These are phyloP conservation scores for Fusarium nygamai DNA, from an alignment of 2,329 filamentous ascomycete species.

Conservation along the genomic window DNA sequence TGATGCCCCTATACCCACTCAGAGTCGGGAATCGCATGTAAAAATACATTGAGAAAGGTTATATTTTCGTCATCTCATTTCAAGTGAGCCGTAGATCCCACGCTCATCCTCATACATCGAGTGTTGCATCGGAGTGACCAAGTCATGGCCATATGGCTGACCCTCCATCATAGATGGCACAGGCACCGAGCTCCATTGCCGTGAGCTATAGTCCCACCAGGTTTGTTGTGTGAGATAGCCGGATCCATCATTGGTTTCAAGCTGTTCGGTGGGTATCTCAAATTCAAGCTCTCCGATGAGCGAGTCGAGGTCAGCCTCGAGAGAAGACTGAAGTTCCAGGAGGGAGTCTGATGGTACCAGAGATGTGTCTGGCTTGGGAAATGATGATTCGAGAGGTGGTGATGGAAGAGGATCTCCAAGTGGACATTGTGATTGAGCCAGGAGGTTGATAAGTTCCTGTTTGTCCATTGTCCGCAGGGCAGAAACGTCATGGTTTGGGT, in stretches of 20 bases:
- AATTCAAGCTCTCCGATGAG: constrained; percentile 36
- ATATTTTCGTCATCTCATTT: constrained; percentile 16
- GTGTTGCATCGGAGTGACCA: constrained; percentile 18
- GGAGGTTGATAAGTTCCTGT: constrained; percentile 67
- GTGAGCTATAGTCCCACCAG: constrained; percentile 29
- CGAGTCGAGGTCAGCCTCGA: constrained; percentile 35
- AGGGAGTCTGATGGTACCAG: constrained; percentile 41
- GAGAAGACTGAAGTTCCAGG: constrained; percentile 32
- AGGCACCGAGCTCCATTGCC: constrained; percentile 31
- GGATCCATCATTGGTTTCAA: constrained; percentile 15
- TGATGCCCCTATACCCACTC: neutral
- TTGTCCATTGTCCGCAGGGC: constrained; percentile 64
- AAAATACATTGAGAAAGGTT: constrained; percentile 9
- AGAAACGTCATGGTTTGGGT: constrained; percentile 65
- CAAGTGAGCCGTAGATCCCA: constrained; percentile 25
- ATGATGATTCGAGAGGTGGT: constrained; percentile 62
- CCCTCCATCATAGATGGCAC: constrained; percentile 19
- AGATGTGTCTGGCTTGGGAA: constrained; percentile 58
- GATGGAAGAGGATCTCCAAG: constrained; percentile 59
- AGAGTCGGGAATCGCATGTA: constrained; percentile 16
- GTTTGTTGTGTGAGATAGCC: constrained; percentile 23
- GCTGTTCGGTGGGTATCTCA: constrained; percentile 28
- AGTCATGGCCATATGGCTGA: constrained; percentile 21
- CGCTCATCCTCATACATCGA: constrained; percentile 27
- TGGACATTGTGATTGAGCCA: constrained; percentile 59